Evolutionary conservation across 1,139 yeast species (phyloP).

Genomic region (Yamadazyma friedrichii): DNA sequence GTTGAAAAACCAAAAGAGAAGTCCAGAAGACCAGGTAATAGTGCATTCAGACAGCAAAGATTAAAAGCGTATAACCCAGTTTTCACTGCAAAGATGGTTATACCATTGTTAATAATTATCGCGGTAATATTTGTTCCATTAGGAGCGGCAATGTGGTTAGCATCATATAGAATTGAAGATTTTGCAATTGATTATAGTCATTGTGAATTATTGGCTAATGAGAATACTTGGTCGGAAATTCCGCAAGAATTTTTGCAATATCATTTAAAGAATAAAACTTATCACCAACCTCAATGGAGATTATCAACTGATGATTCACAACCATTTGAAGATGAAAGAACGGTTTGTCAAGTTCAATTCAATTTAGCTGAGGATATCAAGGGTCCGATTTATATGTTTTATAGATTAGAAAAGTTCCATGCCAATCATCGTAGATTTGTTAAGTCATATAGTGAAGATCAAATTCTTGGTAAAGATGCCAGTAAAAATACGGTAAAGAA

Average conservation of each 20-base stretch:
- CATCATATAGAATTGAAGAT: constrained; percentile 76
- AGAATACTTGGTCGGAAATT: constrained; percentile 53
- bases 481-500: constrained; percentile 55
- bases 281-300: constrained; percentile 51
- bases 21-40: constrained; percentile 55
- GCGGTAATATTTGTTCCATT: constrained; percentile 87
- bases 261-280: constrained; percentile 43
- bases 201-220: constrained; percentile 62
- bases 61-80: constrained; percentile 60
- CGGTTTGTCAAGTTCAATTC: constrained; percentile 76
- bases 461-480: constrained; percentile 74
- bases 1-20: constrained; percentile 28
- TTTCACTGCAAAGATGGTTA: constrained; percentile 83
- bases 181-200: constrained; percentile 76
- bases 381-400: constrained; percentile 76
- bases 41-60: constrained; percentile 64
- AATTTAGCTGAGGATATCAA: constrained; percentile 72
- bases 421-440: constrained; percentile 95
- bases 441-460: constrained; percentile 87
- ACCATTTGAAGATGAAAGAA: constrained; percentile 53
- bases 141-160: constrained; percentile 88
- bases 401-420: constrained; percentile 78
- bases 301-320: constrained; percentile 50
- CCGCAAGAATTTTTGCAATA: constrained; percentile 57
- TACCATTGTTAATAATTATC: constrained; percentile 72